phyloP scores from a whole-genome alignment of 2,329 filamentous ascomycete genomes.

The Cucurbitaria berberidis region DNA sequence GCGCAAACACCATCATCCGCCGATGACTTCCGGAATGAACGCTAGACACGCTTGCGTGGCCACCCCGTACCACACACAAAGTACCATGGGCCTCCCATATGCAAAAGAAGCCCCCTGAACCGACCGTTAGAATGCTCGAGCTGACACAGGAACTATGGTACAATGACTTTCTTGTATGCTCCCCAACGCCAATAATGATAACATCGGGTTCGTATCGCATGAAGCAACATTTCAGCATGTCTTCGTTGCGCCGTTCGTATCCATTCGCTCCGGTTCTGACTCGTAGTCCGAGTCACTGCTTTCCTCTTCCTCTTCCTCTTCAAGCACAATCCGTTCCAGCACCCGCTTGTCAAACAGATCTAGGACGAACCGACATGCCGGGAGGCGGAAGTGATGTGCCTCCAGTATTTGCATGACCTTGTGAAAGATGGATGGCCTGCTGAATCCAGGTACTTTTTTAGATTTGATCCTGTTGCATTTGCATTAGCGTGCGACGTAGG shows the following conservation, averaged over 20 bases:
- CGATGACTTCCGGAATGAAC: constrained; percentile 14
- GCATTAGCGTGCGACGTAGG: constrained; percentile 17
- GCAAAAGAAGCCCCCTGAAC: constrained; percentile 24
- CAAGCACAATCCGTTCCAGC: constrained; percentile 81
- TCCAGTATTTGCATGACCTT: constrained; percentile 86
- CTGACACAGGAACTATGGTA: constrained; percentile 10
- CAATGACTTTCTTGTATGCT: constrained; percentile 13
- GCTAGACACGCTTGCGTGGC: constrained; percentile 8
- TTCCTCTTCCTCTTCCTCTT: constrained; percentile 63
- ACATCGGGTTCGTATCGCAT: constrained; percentile 6
- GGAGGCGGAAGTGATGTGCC: constrained; percentile 85
- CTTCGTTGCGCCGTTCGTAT: constrained; percentile 22
- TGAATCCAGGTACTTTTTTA: constrained; percentile 76
- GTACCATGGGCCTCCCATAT: constrained; percentile 29
- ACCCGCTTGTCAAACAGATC: constrained; percentile 94
- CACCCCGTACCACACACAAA: constrained; percentile 6
- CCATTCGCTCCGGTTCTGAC: constrained; percentile 29
- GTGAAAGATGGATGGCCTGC: constrained; percentile 77
- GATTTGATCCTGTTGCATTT: constrained; percentile 67
- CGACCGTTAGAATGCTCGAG: constrained; percentile 14
- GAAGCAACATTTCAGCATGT: constrained; percentile 20
- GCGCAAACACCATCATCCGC: constrained; percentile 10
- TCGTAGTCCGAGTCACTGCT: constrained; percentile 45
- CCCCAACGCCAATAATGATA: constrained; percentile 22
- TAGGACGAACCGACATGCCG: constrained; percentile 85